Percentiles rank a stretch among this genome's conserved stretches.
These are phyloP conservation scores for Novakomyces olei DNA, from an alignment of 805 yeast genomes.

Conservation along the genomic window DNA sequence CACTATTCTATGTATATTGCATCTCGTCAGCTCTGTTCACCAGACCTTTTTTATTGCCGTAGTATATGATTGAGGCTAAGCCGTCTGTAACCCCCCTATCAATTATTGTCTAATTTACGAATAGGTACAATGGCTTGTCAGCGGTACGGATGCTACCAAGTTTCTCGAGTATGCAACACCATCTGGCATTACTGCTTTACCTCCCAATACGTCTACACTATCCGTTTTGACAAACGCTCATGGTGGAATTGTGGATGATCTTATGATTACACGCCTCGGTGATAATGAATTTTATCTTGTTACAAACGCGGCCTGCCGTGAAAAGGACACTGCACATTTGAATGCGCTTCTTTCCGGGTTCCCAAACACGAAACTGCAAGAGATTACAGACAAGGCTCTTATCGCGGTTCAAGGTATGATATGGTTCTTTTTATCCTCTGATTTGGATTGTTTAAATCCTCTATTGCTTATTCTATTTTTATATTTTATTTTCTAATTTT, in stretches of 20 bases:
- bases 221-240: conserved; percentile 49
- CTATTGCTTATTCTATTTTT: too few species aligned
- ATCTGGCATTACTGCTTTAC: conserved; percentile 42
- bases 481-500: too few species aligned
- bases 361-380: conserved; percentile 11
- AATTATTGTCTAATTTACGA: too few species aligned
- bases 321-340: conserved; percentile 50
- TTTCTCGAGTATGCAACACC: conserved; percentile 76
- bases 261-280: conserved; percentile 68
- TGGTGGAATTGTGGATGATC: conserved; percentile 86
- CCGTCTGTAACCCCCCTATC: too few species aligned
- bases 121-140: conserved; percentile 16
- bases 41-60: too few species aligned
- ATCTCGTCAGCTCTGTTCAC: too few species aligned
- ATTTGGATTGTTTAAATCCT: too few species aligned
- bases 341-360: conserved; percentile 13
- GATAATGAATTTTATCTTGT: conserved; percentile 58
- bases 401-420: conserved; percentile 81
- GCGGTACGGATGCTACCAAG: conserved; percentile 42
- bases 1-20: too few species aligned
- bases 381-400: conserved; percentile 43
- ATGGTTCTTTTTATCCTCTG: too few species aligned
- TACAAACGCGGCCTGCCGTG: conserved; percentile 89
- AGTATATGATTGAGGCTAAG: too few species aligned
- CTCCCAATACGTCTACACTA: conserved; percentile 41